Evolutionary conservation across 2,329 filamentous ascomycete genomes (phyloP), one percentile per base, ranked within the genome.

Genomic region (Venturia nashicola): DNA sequence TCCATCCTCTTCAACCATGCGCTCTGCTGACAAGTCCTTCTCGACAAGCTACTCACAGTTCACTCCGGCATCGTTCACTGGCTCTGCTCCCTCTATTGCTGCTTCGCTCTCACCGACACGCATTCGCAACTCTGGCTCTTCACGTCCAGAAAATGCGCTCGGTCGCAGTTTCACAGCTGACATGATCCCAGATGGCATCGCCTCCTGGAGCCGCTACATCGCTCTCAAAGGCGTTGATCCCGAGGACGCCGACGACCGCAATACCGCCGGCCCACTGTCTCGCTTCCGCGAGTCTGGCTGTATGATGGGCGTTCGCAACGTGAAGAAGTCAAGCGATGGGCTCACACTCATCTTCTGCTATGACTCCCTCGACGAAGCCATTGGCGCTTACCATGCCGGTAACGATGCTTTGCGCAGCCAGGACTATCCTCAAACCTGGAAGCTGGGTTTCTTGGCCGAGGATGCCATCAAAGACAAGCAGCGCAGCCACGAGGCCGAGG

Each of bases 271-370:
- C 36, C 36, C 36, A 42, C 36, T 60, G 14, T 44, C 59, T 27
- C 59, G 42, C 32, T 60, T 60, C 36, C 36, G 59, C 36, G 59
- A 60, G 59, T 42, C 59, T 44, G 59, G 59, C 16, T 23, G 36
- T 11, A 42, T 60, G 59, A 42, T 27, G 39, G 59, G 39, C 16
- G 59, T 44, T 34, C 36, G 36, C 39, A 60, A 40, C 34, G 61
- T 57, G n/a, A 64, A 64, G 55, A 64, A 59, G 55, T 42, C 44
- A 6, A 42, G 20, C 27, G 44, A 60, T 61, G 62, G 62, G 12
- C 51, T 57, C 32, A 40, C 34, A 3, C 42, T 61, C 20, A 61
- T 64, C 55, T 64, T 64, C 42, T 55, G 62, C 62, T 64, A 62
- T 40, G 62, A 64, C 55, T 23, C 63, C 16, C n/a, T 63, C 32